These are phyloP conservation scores for Daedaleopsis sinensis DNA, from an alignment of 768 basidiomycete genomes.

Conservation along the genomic window DNA sequence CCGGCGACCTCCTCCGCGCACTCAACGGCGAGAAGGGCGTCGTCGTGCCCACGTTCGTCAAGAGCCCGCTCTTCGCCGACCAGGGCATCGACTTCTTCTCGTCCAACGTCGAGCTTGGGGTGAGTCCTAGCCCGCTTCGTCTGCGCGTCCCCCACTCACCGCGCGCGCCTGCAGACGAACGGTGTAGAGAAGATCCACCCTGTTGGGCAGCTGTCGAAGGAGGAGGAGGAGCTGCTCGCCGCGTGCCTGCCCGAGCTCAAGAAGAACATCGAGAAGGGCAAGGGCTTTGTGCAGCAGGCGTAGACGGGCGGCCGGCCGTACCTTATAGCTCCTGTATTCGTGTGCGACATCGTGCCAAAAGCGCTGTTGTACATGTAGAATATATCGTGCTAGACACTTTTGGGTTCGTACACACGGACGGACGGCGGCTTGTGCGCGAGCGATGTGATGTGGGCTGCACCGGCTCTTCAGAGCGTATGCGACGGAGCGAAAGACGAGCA, in stretches of 20 bases:
- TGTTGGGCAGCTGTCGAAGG: constrained; percentile 74
- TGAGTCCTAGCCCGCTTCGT: constrained; percentile 41
- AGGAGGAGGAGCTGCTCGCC: constrained; percentile 85
- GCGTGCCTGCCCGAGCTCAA: constrained; percentile 90
- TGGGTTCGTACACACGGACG: constrained; percentile 6
- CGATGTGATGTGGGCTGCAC: neutral
- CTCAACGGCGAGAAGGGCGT: constrained; percentile 69
- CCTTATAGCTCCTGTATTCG: constrained; percentile 1
- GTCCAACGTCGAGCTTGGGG: constrained; percentile 90
- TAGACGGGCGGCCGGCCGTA: constrained; percentile 1
- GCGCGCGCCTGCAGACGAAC: constrained; percentile 48
- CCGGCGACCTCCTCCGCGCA: constrained; percentile 61
- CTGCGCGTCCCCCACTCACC: neutral
- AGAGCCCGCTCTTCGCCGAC: constrained; percentile 82
- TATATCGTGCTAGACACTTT: constrained; percentile 16
- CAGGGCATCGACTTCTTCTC: constrained; percentile 96
- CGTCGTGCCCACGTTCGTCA: constrained; percentile 83
- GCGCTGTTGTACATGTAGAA: constrained; percentile 24
- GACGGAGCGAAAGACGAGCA: neutral
- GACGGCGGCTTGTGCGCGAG: neutral
- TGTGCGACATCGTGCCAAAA: constrained; percentile 20
- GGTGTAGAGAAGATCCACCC: constrained; percentile 95
- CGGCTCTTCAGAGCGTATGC: constrained; percentile 5
- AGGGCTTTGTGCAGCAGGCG: constrained; percentile 58
- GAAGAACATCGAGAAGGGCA: constrained; percentile 98